Base-by-base conservation (phyloP, 2,329 filamentous ascomycete genomes). In the Talaromyces funiculosus region DNA sequence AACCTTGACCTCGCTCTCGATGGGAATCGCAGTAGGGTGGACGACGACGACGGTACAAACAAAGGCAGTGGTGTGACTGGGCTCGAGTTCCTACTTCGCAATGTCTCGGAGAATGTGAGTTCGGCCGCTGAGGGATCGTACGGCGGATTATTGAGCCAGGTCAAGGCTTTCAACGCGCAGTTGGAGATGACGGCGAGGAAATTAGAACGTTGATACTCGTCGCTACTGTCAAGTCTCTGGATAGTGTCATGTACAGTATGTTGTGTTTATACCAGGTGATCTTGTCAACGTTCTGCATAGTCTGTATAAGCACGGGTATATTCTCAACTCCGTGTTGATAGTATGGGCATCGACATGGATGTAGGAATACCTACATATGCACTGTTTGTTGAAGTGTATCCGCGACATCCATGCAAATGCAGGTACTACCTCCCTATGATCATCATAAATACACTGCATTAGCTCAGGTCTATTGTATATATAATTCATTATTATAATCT, bases 41-140 rank as follows among this genome's bases (percentile, higher is more conserved):
- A 66, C 6, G 55, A 66, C 8, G 62, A 63, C 18, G 68, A 71
- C 20, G 61, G 61, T 3, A 12, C 10, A 20, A n/a, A 18, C 29
- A 62, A 47, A 53, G 63, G 51, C 51, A 64, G 53, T 45, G 67
- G 69, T 22, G 66, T 73, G 35, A 68, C 68, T 1, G 75, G 75
- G 12, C 66, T 79, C 7, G 77, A 80, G 59, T 78, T 76, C 60
- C 68, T 75, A 57, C 69, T 80, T 38, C 76, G 76, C 51, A 74
- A 66, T 16, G 71, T 78, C 14, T 75, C 74, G 20, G 70, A 73
- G 49, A 69, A 73, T 40, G 75, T 78, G 29, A 79, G 77, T 64
- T 72, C 71, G 38, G 66, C 63, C 1, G 74, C 71, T 8, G 71
- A 73, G 22, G 72, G 73, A 22, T 67, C 71, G 14, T 69, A 74